A percentile compares a stretch with the other conserved stretches of the same genome.
Evolutionary conservation across 106 monocot genomes (phyloP).

Genomic region (Dendrobium nobile): DNA sequence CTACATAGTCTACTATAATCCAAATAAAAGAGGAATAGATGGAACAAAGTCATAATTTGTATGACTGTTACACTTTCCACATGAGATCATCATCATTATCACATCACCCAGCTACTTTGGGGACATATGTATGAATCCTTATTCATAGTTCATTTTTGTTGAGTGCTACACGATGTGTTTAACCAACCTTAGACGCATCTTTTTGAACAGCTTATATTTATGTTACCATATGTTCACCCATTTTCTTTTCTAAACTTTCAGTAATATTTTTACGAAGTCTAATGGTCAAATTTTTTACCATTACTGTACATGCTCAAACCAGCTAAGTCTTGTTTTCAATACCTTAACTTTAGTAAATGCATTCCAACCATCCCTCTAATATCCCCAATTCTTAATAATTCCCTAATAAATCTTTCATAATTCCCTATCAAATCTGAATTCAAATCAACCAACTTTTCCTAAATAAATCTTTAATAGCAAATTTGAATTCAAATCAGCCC

Average conservation of each 20-base stretch:
- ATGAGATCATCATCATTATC: too few relatives aligned
- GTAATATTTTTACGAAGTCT: neutral
- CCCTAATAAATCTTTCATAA: too few relatives aligned
- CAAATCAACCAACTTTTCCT: too few relatives aligned
- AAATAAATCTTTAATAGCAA: too few relatives aligned
- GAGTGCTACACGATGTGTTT: neutral
- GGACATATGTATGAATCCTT: too few relatives aligned
- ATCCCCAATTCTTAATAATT: neutral
- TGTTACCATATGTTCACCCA: too few relatives aligned
- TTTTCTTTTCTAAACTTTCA: neutral
- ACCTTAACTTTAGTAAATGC: neutral
- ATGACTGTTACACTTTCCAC: neutral
- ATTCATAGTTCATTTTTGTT: neutral
- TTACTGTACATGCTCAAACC: neutral
- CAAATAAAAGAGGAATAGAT: neutral
- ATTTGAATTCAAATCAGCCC: too few relatives aligned
- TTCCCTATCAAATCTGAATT: too few relatives aligned
- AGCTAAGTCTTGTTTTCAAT: neutral
- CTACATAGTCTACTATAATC: neutral
- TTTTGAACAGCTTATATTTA: neutral
- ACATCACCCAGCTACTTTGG: too few relatives aligned
- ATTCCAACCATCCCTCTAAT: neutral
- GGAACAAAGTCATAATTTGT: neutral
- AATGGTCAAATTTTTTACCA: neutral
- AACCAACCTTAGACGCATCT: neutral